Conservation (phyloP, 177 flowering plant genomes). For the Tripterygium wilfordii region DNA sequence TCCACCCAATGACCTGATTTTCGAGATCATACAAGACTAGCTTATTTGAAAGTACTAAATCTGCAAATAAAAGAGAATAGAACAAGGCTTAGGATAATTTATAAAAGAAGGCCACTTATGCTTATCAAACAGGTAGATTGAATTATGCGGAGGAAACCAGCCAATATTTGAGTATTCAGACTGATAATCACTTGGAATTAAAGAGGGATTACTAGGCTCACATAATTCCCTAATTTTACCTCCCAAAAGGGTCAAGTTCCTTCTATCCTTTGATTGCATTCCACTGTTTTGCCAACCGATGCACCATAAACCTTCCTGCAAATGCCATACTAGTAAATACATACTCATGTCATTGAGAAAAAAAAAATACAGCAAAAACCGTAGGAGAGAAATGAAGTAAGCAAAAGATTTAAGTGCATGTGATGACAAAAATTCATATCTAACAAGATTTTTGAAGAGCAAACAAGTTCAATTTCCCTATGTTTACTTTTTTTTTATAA, state of each 20-base stretch:
- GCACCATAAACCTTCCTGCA: slow-evolving; percentile 71
- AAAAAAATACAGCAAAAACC: too few relatives aligned
- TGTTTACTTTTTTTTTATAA: too few relatives aligned
- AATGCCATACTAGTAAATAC: slow-evolving; percentile 1
- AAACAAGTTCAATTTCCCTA: too few relatives aligned
- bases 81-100: not conserved
- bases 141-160: too few relatives aligned
- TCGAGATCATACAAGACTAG: slow-evolving; percentile 81
- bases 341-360: not conserved
- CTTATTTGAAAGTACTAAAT: slow-evolving; percentile 78
- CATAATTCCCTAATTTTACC: slow-evolving; percentile 32
- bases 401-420: too few relatives aligned
- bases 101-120: too few relatives aligned
- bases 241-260: slow-evolving; percentile 70
- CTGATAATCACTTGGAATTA: not conserved
- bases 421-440: too few relatives aligned
- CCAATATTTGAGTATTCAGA: not conserved
- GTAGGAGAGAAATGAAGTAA: too few relatives aligned
- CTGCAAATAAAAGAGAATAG: slow-evolving; percentile 37
- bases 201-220: not conserved
- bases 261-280: slow-evolving; percentile 55
- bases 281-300: slow-evolving; percentile 94
- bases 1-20: slow-evolving; percentile 81
- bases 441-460: too few relatives aligned
- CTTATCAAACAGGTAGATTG: too few relatives aligned